These are phyloP conservation scores for Fusarium sp. DNA, from an alignment of 2,329 filamentous ascomycete species.

Conservation along the genomic window DNA sequence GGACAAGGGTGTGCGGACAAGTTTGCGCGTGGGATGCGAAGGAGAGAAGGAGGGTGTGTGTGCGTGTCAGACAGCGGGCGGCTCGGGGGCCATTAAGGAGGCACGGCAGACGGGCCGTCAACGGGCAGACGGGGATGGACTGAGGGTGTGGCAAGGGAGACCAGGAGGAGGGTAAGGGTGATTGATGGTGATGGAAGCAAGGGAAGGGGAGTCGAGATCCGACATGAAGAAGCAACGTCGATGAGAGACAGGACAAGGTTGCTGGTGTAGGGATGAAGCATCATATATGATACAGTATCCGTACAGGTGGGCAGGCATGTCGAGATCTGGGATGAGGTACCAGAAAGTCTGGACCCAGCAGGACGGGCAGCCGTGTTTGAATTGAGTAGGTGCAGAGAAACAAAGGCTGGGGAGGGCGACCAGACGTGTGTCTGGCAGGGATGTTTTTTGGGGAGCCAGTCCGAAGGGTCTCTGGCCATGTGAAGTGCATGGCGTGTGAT, in stretches of 20 bases:
- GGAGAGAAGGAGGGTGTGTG: slow-evolving; percentile 28
- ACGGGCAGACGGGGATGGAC: slow-evolving; percentile 22
- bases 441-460: slow-evolving; percentile 16
- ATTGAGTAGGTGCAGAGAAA: slow-evolving; percentile 19
- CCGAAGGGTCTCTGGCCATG: slow-evolving; percentile 26
- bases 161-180: slow-evolving; percentile 34
- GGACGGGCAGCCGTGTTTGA: slow-evolving; percentile 27
- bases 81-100: slow-evolving; percentile 43
- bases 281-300: slow-evolving; percentile 37
- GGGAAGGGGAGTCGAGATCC: slow-evolving; percentile 31
- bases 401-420: slow-evolving; percentile 32
- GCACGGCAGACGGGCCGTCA: slow-evolving; percentile 49
- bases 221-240: slow-evolving; percentile 48
- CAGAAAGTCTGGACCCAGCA: slow-evolving; percentile 38
- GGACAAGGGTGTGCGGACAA: slow-evolving; percentile 41
- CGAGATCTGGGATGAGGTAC: slow-evolving; percentile 37
- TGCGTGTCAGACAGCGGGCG: slow-evolving; percentile 43
- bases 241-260: slow-evolving; percentile 46
- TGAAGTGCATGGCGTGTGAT: slow-evolving; percentile 44
- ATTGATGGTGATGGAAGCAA: slow-evolving; percentile 25
- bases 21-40: slow-evolving; percentile 32
- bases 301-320: slow-evolving; percentile 14
- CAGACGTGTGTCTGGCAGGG: slow-evolving; percentile 32
- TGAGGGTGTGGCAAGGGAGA: slow-evolving; percentile 43
- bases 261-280: slow-evolving; percentile 27